A percentile compares a stretch with the other conserved stretches of the same genome.
These are phyloP conservation scores for Scheffersomyces parashehatae DNA, from an alignment of 1,139 yeast species.

Conservation along the genomic window DNA sequence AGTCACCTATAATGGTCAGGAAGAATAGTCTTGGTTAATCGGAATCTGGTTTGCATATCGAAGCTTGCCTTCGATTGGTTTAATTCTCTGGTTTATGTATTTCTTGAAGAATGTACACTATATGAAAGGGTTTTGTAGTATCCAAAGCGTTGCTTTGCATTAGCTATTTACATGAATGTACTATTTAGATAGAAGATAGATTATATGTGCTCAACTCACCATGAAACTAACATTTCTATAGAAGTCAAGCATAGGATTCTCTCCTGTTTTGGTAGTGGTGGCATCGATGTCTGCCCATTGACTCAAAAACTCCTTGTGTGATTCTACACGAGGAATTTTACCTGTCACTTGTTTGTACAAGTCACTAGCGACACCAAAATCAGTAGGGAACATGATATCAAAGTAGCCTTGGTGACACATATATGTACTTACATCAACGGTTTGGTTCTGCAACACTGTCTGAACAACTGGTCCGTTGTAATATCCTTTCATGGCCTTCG, in stretches of 20 bases:
- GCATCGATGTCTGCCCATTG: constrained; percentile 72
- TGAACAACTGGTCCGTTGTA: constrained; percentile 80
- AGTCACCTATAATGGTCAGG: no score
- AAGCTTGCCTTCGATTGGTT: no score
- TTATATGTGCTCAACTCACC: constrained; percentile 36
- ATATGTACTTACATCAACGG: constrained; percentile 71
- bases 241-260: constrained; percentile 83
- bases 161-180: no score
- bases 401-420: constrained; percentile 84
- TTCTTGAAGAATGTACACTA: no score
- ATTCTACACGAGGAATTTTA: constrained; percentile 52
- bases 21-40: no score
- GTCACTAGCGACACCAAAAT: constrained; percentile 63
- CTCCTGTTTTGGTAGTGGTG: constrained; percentile 75
- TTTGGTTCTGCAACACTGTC: constrained; percentile 65
- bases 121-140: no score
- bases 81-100: no score
- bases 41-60: no score
- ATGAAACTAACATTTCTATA: constrained; percentile 78
- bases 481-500: constrained; percentile 64
- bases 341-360: constrained; percentile 68
- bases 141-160: no score
- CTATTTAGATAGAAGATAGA: no score
- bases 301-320: constrained; percentile 65
- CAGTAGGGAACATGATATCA: constrained; percentile 86